Percentiles rank a stretch among this genome's conserved stretches.
These are phyloP conservation scores for Gnetum montanum DNA, from an alignment of 75 land plant species.

Conservation along the genomic window DNA sequence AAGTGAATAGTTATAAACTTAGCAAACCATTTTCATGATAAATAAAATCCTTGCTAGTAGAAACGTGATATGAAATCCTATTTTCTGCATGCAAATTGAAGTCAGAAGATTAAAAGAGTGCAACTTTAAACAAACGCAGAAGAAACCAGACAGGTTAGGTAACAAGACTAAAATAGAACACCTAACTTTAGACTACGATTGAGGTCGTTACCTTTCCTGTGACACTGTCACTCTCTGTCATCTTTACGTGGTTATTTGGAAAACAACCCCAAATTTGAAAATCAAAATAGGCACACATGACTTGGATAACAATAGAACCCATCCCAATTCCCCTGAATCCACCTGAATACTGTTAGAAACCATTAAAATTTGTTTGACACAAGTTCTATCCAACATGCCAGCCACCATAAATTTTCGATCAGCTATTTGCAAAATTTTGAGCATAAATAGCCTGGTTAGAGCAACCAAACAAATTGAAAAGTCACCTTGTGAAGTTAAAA, in stretches of 20 bases:
- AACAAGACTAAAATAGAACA: neutral
- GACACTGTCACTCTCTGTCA: no score
- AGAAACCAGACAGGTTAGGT: neutral
- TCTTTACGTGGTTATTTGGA: no score
- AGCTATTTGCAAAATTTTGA: constrained; percentile 7
- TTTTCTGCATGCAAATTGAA: neutral
- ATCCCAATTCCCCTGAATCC: constrained; percentile 6
- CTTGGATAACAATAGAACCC: constrained; percentile 1
- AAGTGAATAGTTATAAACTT: neutral
- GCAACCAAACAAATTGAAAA: neutral
- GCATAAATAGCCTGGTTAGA: neutral
- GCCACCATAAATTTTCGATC: neutral
- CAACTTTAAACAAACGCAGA: neutral
- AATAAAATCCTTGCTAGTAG: neutral
- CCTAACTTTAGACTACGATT: neutral
- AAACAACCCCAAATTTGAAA: neutral
- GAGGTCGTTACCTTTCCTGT: neutral
- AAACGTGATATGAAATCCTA: neutral
- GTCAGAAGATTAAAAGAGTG: neutral
- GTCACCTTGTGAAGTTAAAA: neutral
- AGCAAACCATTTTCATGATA: neutral
- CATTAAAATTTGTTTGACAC: neutral
- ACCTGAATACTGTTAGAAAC: constrained; percentile 4
- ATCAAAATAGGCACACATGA: neutral
- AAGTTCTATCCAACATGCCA: neutral